A percentile compares a stretch with the other conserved stretches of the same genome.
phyloP scores from a whole-genome alignment of 179 eudicot genomes.

The Silene vulgaris region DNA sequence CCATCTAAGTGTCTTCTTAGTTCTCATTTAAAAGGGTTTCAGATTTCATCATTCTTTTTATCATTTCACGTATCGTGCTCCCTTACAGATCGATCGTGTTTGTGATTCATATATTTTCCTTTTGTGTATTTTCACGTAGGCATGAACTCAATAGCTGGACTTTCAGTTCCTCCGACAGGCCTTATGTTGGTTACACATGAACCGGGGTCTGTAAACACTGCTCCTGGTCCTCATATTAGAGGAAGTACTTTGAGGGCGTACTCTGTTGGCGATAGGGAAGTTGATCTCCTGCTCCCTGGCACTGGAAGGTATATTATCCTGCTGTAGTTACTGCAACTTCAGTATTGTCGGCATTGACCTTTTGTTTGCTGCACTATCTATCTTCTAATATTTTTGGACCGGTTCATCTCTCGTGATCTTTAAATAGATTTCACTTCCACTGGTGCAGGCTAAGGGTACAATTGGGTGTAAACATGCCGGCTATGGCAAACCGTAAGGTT shows the following conservation, averaged over 20 bases:
- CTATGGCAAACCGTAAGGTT: constrained; percentile 64
- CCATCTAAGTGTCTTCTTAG: neutral
- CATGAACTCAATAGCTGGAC: constrained; percentile 40
- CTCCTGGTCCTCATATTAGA: constrained; percentile 83
- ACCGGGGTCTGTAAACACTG: constrained; percentile 66
- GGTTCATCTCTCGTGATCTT: neutral
- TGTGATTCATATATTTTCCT: neutral
- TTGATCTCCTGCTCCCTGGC: constrained; percentile 92
- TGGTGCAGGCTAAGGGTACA: constrained; percentile 78
- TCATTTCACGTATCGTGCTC: neutral
- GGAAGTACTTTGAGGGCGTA: constrained; percentile 71
- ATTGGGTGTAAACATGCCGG: constrained; percentile 96
- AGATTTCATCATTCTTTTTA: neutral
- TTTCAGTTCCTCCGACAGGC: constrained; percentile 67
- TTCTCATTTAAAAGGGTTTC: neutral
- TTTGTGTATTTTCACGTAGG: constrained; percentile 27
- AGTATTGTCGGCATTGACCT: neutral
- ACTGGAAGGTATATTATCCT: constrained; percentile 65
- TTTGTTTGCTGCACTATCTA: neutral
- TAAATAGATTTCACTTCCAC: neutral
- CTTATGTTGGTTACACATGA: constrained; percentile 81
- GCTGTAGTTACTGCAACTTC: neutral
- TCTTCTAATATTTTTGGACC: neutral
- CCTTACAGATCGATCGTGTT: neutral
- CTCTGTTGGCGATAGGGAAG: constrained; percentile 80